phyloP scores from a whole-genome alignment of 352 stramenopile species.

The Hyaloperonospora brassicae region DNA sequence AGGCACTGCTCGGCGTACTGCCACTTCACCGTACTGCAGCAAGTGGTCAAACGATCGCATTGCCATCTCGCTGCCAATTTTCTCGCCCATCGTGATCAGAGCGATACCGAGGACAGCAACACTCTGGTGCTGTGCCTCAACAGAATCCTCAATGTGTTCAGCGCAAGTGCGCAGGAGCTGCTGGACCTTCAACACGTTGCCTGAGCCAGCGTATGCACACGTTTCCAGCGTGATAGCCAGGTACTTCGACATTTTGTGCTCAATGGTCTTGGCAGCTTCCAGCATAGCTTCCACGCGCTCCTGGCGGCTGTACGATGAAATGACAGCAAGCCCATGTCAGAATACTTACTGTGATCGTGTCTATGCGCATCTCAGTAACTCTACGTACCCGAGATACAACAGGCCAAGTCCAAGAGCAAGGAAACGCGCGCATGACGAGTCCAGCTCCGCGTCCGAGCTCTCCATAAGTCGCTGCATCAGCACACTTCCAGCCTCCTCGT shows the following conservation, averaged over 20 bases:
- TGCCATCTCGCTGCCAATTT: slow-evolving; percentile 96
- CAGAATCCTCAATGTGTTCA: slow-evolving; percentile 90
- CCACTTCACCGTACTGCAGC: slow-evolving; percentile 98
- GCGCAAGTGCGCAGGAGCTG: slow-evolving; percentile 96
- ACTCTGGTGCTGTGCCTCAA: slow-evolving; percentile 82
- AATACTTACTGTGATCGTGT: slow-evolving; percentile 51
- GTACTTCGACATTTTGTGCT: slow-evolving; percentile 97
- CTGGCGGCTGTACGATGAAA: slow-evolving; percentile 43
- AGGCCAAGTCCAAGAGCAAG: slow-evolving; percentile 95
- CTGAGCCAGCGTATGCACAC: slow-evolving; percentile 96
- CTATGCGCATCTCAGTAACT: slow-evolving; percentile 10
- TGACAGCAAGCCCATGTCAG: slow-evolving; percentile 67
- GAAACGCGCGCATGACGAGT: slow-evolving; percentile 94
- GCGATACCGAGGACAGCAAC: slow-evolving; percentile 96
- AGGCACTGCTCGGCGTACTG: slow-evolving; percentile 94
- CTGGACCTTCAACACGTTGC: slow-evolving; percentile 98
- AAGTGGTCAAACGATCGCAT: slow-evolving; percentile 98
- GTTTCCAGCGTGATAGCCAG: slow-evolving; percentile 95
- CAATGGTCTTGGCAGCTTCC: slow-evolving; percentile 96
- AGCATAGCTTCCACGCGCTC: slow-evolving; percentile 98
- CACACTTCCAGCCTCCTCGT: slow-evolving; percentile 94
- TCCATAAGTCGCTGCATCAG: slow-evolving; percentile 98
- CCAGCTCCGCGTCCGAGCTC: slow-evolving; percentile 93
- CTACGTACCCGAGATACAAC: slow-evolving; percentile 92
- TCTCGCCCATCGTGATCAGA: slow-evolving; percentile 97